Evolutionary conservation across 2,329 filamentous ascomycete species (phyloP).

Genomic region (Cytospora chrysosperma): DNA sequence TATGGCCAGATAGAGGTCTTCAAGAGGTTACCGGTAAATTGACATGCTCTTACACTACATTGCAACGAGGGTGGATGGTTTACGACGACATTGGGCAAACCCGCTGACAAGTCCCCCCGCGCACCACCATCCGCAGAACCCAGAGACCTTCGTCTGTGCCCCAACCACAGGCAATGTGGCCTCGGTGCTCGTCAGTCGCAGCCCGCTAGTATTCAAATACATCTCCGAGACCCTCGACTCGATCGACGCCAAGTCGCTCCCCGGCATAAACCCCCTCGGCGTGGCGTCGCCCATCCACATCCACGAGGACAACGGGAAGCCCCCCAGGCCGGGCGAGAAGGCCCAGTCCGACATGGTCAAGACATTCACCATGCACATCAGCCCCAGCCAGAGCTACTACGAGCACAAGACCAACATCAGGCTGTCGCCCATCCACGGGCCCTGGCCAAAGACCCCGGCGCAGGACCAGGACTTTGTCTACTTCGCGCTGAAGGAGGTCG

Average conservation of each 20-base stretch:
- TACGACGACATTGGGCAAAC: neutral
- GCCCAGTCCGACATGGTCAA: constrained; percentile 27
- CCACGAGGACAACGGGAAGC: constrained; percentile 15
- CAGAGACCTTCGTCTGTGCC: constrained; percentile 51
- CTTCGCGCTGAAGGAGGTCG: constrained; percentile 37
- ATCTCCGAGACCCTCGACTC: constrained; percentile 30
- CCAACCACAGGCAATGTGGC: constrained; percentile 42
- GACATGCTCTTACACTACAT: neutral
- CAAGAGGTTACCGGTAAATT: constrained; percentile 44
- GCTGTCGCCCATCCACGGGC: constrained; percentile 38
- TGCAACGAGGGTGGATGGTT: neutral
- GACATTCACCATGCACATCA: constrained; percentile 45
- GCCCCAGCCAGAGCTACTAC: constrained; percentile 42
- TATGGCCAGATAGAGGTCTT: constrained; percentile 53
- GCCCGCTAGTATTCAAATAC: constrained; percentile 49
- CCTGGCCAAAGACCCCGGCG: constrained; percentile 41
- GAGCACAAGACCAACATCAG: constrained; percentile 39
- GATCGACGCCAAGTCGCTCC: constrained; percentile 23
- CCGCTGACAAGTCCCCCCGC: too few relatives aligned
- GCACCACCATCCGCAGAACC: constrained; percentile 38
- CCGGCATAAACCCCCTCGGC: constrained; percentile 16
- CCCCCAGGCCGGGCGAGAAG: neutral
- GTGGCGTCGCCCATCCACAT: constrained; percentile 25
- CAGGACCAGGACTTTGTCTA: constrained; percentile 35
- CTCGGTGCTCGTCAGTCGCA: constrained; percentile 40